These are phyloP conservation scores for Trichoderma orchidacearum DNA, from an alignment of 495 filamentous ascomycete species.

Conservation along the genomic window DNA sequence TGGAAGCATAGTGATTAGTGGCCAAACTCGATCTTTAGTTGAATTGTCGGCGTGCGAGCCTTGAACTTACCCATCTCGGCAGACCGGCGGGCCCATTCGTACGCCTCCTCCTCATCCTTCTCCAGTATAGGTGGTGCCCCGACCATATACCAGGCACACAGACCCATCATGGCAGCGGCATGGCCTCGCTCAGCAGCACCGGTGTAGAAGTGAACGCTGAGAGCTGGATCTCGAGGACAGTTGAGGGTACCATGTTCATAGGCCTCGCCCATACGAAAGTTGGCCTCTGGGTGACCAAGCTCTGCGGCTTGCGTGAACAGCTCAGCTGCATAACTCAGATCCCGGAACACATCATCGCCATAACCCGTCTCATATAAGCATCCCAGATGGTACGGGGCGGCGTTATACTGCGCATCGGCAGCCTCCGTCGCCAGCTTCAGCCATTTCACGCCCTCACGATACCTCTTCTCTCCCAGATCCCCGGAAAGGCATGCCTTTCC, in stretches of 20 bases:
- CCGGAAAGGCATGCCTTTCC: slow-evolving; percentile 80
- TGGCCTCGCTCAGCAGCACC: slow-evolving; percentile 74
- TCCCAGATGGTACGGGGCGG: slow-evolving; percentile 83
- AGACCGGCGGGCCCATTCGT: slow-evolving; percentile 84
- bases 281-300: slow-evolving; percentile 74
- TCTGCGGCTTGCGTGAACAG: slow-evolving; percentile 91
- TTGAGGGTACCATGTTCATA: slow-evolving; percentile 85
- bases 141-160: slow-evolving; percentile 97
- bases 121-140: slow-evolving; percentile 86
- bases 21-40: neutral
- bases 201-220: slow-evolving; percentile 97
- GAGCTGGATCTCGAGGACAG: slow-evolving; percentile 79
- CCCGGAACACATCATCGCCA: slow-evolving; percentile 83
- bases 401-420: slow-evolving; percentile 82
- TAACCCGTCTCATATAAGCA: slow-evolving; percentile 77
- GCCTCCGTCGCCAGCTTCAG: slow-evolving; percentile 83
- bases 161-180: slow-evolving; percentile 90
- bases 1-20: neutral
- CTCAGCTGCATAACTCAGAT: slow-evolving; percentile 83
- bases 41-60: neutral
- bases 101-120: slow-evolving; percentile 91
- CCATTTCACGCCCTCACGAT: slow-evolving; percentile 92
- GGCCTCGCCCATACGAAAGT: slow-evolving; percentile 80
- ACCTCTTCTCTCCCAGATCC: slow-evolving; percentile 77
- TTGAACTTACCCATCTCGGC: slow-evolving; percentile 61